Percentiles rank a stretch among this genome's conserved stretches.
Evolutionary conservation across 2,329 filamentous ascomycete genomes (phyloP).

Genomic region (Geoglossum cookeanum): DNA sequence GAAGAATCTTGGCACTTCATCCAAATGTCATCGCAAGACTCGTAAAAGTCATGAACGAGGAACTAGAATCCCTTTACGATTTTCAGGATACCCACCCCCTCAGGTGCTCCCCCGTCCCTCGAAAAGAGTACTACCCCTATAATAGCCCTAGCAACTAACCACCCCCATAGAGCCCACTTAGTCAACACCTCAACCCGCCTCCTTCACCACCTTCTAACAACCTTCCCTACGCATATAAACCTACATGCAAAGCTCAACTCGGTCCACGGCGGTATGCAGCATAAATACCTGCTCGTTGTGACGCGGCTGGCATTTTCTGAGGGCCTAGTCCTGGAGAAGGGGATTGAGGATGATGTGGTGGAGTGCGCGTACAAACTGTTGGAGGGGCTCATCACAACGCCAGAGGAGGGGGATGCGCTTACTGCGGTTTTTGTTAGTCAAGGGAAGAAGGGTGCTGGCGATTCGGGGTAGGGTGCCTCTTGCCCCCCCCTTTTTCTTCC

Average conservation of each 20-base stretch:
- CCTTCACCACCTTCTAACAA: conserved; percentile 37
- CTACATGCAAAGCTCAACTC: conserved; percentile 52
- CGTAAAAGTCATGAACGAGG: conserved; percentile 55
- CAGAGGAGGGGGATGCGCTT: conserved; percentile 52
- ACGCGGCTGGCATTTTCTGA: conserved; percentile 76
- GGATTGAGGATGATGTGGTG: conserved; percentile 57
- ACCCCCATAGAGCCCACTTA: conserved; percentile 19
- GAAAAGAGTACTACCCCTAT: background rate
- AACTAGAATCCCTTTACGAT: conserved; percentile 42
- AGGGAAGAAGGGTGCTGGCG: background rate
- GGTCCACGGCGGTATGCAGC: conserved; percentile 47
- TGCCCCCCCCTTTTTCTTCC: too few relatives aligned
- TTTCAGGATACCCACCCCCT: conserved; percentile 25
- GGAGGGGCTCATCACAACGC: conserved; percentile 53
- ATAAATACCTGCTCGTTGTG: conserved; percentile 66
- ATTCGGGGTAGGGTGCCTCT: background rate
- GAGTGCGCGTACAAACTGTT: conserved; percentile 68
- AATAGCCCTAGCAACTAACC: too few relatives aligned
- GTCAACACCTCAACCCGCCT: conserved; percentile 43
- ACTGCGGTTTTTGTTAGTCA: conserved; percentile 21
- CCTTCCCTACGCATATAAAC: conserved; percentile 39
- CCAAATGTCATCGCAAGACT: conserved; percentile 53
- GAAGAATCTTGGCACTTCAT: conserved; percentile 46
- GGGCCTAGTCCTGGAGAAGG: conserved; percentile 54
- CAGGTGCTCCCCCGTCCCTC: conserved; percentile 16